Evolutionary conservation across 2,329 filamentous ascomycete genomes (phyloP), one percentile per base, ranked within the genome.

Genomic region (Neopestalotiopsis clavispora): DNA sequence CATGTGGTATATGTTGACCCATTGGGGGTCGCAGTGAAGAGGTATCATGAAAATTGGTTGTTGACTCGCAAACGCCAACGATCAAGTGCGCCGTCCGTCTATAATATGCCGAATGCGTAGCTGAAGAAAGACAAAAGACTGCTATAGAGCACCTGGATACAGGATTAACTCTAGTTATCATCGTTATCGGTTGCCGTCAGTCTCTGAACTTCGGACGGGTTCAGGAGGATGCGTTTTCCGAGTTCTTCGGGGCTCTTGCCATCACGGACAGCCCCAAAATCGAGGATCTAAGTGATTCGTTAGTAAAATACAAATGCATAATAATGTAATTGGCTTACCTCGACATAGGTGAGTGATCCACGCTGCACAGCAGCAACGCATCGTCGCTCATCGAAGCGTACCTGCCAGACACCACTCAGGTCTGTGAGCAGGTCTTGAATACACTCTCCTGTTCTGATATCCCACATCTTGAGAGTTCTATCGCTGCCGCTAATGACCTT

Each of bases 401-500:
- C 96, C 83, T 99, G 96, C 96, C 96, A 99, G 7, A 99, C 96
- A n/a, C 95, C 95, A 73, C 92, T 95, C 45, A 99, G 86, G 76
- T 98, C 95, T 14, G 94, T 97, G 76, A 99, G 85, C 57, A 99
- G 87, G 80, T 99, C 95, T 73, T 95, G 93, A 66, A 97, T 90
- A 78, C 94, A 98, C 75, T 98, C 93, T 63, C 96, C 96, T 1
- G 92, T 97, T 75, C 91, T 90, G 64, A 98, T 92, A 77, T 99
- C 94, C 96, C 96, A 99, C 94, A 99, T 97, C 85, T 99, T 99
- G 72, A 99, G 85, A 3, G 94, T 98, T 76, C 95, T 91, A 79
- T 99, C 96, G 69, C 94, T 97, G 67, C 96, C 96, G 56, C 94
- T 97, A 68, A 99, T 97, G 42, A 99, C 95, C 78, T 99, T 99